Percentiles rank a stretch among this genome's conserved stretches.
Conservation (phyloP, 148 eudicot species). For the Camellia lanceoleosa region DNA sequence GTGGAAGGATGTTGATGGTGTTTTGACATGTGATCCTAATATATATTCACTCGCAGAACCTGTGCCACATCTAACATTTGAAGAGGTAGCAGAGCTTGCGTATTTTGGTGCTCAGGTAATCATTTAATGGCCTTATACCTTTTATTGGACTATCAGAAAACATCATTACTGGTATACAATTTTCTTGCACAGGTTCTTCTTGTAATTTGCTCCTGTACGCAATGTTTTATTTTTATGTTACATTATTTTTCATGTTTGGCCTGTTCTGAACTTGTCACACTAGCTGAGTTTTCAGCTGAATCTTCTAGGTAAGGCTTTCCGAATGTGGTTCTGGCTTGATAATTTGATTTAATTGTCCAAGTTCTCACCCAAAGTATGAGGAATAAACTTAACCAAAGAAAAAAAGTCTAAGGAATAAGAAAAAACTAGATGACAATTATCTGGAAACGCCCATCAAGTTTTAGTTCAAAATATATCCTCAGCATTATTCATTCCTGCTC, state of each 20-base stretch:
- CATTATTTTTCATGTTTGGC: neutral
- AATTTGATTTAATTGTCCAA: neutral
- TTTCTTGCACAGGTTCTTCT: neutral
- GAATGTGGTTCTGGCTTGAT: neutral
- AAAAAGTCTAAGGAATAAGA: neutral
- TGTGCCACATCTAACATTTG: conserved; percentile 87
- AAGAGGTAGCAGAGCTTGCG: conserved; percentile 99
- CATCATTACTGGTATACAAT: neutral
- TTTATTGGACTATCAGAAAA: neutral
- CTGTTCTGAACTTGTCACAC: neutral
- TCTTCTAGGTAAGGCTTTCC: no score
- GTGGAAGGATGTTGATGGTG: conserved; percentile 99
- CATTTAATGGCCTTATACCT: neutral
- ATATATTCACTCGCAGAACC: conserved; percentile 72
- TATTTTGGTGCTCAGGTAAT: conserved; percentile 99
- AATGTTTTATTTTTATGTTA: neutral
- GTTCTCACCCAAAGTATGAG: neutral
- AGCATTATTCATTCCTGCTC: neutral
- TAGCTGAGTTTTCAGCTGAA: neutral
- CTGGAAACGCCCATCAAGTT: neutral
- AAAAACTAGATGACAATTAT: neutral
- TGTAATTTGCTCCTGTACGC: neutral
- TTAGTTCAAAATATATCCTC: neutral
- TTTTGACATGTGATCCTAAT: conserved; percentile 93
- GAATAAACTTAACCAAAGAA: neutral